A percentile compares a stretch with the other conserved stretches of the same genome.
Evolutionary conservation across 495 filamentous ascomycete genomes (phyloP).

Genomic region (Thozetella sp.): DNA sequence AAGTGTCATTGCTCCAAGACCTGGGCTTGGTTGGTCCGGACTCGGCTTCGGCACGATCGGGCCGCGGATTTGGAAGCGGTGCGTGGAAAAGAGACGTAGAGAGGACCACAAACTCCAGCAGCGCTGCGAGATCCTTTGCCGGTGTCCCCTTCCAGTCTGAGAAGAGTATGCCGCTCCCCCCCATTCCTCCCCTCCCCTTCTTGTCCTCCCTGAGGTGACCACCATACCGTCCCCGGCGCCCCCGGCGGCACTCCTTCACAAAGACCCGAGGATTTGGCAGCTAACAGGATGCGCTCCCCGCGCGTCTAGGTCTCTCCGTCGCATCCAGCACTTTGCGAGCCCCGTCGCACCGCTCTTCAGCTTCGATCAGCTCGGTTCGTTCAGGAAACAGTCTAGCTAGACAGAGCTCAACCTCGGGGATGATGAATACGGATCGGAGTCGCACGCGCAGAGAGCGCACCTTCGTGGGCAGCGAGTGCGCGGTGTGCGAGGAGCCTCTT

Average conservation of each 20-base stretch:
- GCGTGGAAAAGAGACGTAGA: constrained; percentile 33
- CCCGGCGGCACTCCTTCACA: constrained; percentile 4
- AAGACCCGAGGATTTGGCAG: constrained; percentile 2
- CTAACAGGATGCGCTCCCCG: neutral
- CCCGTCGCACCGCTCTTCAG: constrained; percentile 41
- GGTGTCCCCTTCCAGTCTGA: constrained; percentile 37
- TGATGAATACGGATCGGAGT: constrained; percentile 78
- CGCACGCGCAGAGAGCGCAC: constrained; percentile 88
- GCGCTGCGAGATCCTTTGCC: constrained; percentile 23
- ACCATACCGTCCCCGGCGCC: neutral
- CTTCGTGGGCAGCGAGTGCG: constrained; percentile 92
- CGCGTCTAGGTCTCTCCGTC: constrained; percentile 35
- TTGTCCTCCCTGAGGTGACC: constrained; percentile 2
- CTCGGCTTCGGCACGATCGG: constrained; percentile 36
- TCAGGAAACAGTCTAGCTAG: constrained; percentile 38
- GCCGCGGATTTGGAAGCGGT: constrained; percentile 15
- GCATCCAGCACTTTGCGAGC: constrained; percentile 36
- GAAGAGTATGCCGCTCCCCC: constrained; percentile 36
- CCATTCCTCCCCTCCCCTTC: neutral
- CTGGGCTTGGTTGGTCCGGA: constrained; percentile 34
- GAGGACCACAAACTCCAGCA: constrained; percentile 23
- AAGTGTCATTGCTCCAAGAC: constrained; percentile 37
- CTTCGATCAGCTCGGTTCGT: constrained; percentile 37
- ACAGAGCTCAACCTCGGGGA: constrained; percentile 34
- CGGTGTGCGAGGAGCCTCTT: constrained; percentile 95